Conservation (phyloP, 148 eudicot species). For the Amaranthus palmeri region DNA sequence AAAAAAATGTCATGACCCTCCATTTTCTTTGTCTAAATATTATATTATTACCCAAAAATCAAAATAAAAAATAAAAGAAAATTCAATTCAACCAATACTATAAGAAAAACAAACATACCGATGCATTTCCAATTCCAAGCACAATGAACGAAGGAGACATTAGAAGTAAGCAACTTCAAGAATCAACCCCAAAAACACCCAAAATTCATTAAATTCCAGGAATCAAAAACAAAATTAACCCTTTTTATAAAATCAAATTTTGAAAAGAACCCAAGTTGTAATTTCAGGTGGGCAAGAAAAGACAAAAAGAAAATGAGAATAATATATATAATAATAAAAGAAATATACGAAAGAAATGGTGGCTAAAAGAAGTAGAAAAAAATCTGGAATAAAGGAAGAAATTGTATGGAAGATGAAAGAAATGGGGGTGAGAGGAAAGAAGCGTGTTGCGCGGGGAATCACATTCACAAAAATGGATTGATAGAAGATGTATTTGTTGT, state of each 20-base stretch:
- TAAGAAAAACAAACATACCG: slow-evolving; percentile 15
- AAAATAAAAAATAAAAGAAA: background rate
- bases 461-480: background rate
- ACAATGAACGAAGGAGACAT: slow-evolving; percentile 11
- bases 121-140: slow-evolving; percentile 10
- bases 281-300: too few species aligned
- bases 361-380: background rate
- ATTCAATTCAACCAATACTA: background rate
- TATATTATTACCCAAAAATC: too few species aligned
- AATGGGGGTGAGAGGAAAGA: background rate
- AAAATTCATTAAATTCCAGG: background rate
- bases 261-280: too few species aligned
- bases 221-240: too few species aligned
- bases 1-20: too few species aligned
- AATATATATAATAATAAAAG: background rate
- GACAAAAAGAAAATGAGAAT: too few species aligned
- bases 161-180: background rate
- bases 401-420: too few species aligned
- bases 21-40: too few species aligned
- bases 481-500: too few species aligned
- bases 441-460: slow-evolving; percentile 18
- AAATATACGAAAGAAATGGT: background rate
- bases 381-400: background rate
- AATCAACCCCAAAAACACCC: background rate
- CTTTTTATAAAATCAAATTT: too few species aligned